These are phyloP conservation scores for Funneliformis caledonium DNA, from an alignment of 371 early-diverging fungal species.

Conservation along the genomic window DNA sequence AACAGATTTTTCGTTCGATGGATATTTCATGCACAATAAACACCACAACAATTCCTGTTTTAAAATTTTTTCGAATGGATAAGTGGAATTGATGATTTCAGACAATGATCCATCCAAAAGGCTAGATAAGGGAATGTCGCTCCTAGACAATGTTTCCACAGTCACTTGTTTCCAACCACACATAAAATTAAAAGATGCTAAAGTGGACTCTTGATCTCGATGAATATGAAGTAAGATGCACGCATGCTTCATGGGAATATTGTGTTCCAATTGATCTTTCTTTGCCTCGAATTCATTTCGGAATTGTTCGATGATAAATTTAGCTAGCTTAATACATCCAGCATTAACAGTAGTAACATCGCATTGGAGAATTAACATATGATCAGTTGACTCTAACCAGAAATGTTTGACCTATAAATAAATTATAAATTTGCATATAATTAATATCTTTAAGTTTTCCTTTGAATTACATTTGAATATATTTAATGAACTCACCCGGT, in stretches of 20 bases:
- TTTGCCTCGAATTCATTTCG: conserved; percentile 21
- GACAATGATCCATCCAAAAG: conserved; percentile 23
- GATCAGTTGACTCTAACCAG: conserved; percentile 34
- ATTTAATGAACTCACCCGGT: background rate
- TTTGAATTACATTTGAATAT: background rate
- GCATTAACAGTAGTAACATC: conserved; percentile 34
- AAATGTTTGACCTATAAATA: conserved; percentile 31
- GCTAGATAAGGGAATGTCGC: conserved; percentile 22
- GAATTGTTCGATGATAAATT: conserved; percentile 41
- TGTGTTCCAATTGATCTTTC: background rate
- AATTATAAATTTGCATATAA: background rate
- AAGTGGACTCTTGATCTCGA: conserved; percentile 6
- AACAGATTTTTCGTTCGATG: conserved; percentile 7
- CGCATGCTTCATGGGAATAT: conserved; percentile 22
- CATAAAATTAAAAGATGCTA: conserved; percentile 36
- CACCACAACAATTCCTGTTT: conserved; percentile 42
- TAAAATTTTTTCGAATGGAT: conserved; percentile 39
- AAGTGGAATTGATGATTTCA: conserved; percentile 34
- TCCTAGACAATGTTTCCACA: conserved; percentile 26
- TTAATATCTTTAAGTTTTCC: background rate
- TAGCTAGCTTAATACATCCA: conserved; percentile 41
- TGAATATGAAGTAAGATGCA: conserved; percentile 42
- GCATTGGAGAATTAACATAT: conserved; percentile 40
- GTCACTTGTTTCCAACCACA: conserved; percentile 42
- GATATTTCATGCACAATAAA: conserved; percentile 40